phyloP scores from a whole-genome alignment of 495 filamentous ascomycete species.

The Tuber microsphaerosporum region DNA sequence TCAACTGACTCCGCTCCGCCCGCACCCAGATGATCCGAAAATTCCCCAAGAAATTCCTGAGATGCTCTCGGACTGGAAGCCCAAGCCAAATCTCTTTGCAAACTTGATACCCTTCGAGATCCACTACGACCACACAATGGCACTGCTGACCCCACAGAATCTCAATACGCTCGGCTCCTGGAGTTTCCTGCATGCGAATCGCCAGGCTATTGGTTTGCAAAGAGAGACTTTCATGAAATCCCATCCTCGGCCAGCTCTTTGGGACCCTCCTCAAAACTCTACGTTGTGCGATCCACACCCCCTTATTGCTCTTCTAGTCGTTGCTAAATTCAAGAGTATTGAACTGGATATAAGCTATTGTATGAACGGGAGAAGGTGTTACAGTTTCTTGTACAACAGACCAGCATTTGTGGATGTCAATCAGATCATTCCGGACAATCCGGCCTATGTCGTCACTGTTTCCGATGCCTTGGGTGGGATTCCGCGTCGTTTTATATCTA shows the following conservation, averaged over 20 bases:
- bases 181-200: not conserved
- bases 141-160: slow-evolving; percentile 15
- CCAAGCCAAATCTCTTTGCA: slow-evolving; percentile 15
- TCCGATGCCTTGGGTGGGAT: not conserved
- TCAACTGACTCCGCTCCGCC: slow-evolving; percentile 12
- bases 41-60: not conserved
- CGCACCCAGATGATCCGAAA: slow-evolving; percentile 12
- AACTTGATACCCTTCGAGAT: slow-evolving; percentile 23
- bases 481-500: not conserved
- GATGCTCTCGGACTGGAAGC: slow-evolving; percentile 5
- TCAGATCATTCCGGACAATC: no score
- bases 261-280: slow-evolving; percentile 24
- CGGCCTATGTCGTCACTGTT: not conserved
- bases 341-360: slow-evolving; percentile 26
- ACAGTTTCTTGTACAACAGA: slow-evolving; percentile 22
- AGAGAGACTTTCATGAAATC: not conserved
- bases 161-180: not conserved
- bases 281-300: slow-evolving; percentile 27
- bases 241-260: not conserved
- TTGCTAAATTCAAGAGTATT: slow-evolving; percentile 18
- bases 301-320: slow-evolving; percentile 22
- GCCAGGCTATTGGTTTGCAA: not conserved
- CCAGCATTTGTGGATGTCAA: slow-evolving; percentile 7
- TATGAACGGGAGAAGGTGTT: slow-evolving; percentile 20
- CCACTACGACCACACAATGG: slow-evolving; percentile 21